Conservation (phyloP, 2,329 filamentous ascomycete genomes). For the Colletotrichum camelliae region DNA sequence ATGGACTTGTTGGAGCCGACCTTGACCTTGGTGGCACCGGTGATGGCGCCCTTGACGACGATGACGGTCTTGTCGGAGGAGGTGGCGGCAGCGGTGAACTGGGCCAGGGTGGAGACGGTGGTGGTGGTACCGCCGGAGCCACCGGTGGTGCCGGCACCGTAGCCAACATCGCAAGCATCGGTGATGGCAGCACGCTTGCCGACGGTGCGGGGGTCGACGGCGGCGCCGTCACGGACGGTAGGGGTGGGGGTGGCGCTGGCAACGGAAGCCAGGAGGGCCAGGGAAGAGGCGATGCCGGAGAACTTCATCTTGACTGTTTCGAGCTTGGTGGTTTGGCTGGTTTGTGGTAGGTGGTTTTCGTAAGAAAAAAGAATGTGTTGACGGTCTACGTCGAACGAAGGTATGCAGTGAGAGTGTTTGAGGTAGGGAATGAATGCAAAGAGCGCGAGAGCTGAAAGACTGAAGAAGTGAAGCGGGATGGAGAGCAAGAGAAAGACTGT, state of each 20-base stretch:
- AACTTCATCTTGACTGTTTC: slow-evolving; percentile 34
- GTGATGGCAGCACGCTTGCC: slow-evolving; percentile 40
- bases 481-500: neutral
- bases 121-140: slow-evolving; percentile 54
- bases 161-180: slow-evolving; percentile 40
- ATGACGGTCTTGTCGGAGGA: slow-evolving; percentile 47
- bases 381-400: slow-evolving; percentile 23
- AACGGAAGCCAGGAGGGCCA: slow-evolving; percentile 33
- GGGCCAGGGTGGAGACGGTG: slow-evolving; percentile 55
- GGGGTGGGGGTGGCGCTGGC: slow-evolving; percentile 34
- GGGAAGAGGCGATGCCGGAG: slow-evolving; percentile 28
- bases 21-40: slow-evolving; percentile 40
- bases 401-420: slow-evolving; percentile 2
- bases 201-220: slow-evolving; percentile 23
- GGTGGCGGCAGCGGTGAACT: slow-evolving; percentile 51
- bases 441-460: slow-evolving; percentile 12
- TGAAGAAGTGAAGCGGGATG: slow-evolving; percentile 21
- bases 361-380: slow-evolving; percentile 7
- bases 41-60: slow-evolving; percentile 46
- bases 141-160: slow-evolving; percentile 52
- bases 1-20: slow-evolving; percentile 53
- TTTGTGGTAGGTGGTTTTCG: neutral
- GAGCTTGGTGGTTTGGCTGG: neutral
- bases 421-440: slow-evolving; percentile 17
- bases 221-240: slow-evolving; percentile 29